phyloP scores from a whole-genome alignment of 2,329 filamentous ascomycete genomes.

The Alternaria arbusti region DNA sequence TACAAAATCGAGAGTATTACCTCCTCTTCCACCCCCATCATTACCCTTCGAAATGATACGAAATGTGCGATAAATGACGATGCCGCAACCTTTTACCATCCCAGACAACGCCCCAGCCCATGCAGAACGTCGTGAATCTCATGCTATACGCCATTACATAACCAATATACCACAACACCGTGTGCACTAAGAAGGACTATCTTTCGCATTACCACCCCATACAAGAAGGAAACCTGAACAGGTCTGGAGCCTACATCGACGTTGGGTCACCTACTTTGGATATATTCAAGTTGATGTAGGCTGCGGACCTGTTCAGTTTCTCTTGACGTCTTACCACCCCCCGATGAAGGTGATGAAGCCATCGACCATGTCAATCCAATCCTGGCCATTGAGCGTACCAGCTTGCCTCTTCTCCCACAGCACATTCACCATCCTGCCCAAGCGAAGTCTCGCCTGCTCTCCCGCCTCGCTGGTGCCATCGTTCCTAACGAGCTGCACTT shows the following conservation, averaged over 20 bases:
- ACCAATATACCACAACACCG: neutral
- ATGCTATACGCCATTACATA: neutral
- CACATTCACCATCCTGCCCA: constrained; percentile 31
- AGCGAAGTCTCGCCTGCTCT: constrained; percentile 27
- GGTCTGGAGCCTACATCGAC: neutral
- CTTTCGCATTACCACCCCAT: neutral
- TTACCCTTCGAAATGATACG: neutral
- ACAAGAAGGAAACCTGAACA: neutral
- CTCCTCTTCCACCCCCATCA: neutral
- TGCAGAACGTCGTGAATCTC: neutral
- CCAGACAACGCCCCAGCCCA: neutral
- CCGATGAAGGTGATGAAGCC: constrained; percentile 43
- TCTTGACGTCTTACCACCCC: constrained; percentile 22
- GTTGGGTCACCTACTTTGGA: too few relatives aligned
- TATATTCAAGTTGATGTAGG: neutral
- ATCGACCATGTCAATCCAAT: constrained; percentile 46
- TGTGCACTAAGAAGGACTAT: neutral
- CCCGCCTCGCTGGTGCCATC: constrained; percentile 43
- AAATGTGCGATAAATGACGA: neutral
- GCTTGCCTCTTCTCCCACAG: constrained; percentile 44
- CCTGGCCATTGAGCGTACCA: constrained; percentile 41
- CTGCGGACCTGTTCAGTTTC: neutral
- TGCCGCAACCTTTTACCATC: neutral
- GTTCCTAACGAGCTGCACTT: constrained; percentile 41
- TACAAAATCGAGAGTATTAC: neutral